A percentile compares a stretch with the other conserved stretches of the same genome.
Conservation (phyloP, 257 asterid genomes). For the Nicotiana sylvestris region DNA sequence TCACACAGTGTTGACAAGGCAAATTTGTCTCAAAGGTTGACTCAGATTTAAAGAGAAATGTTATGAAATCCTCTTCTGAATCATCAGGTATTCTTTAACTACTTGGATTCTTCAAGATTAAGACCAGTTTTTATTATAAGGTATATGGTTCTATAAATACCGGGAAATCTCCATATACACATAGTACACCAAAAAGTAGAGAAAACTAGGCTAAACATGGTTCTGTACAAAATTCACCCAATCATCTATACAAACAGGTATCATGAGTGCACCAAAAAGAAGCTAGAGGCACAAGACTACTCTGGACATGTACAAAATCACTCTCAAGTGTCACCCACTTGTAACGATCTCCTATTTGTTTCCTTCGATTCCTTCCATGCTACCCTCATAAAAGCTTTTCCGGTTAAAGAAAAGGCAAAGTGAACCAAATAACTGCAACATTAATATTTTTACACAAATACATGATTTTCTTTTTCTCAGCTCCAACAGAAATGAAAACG, state of each 20-base stretch:
- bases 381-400: neutral
- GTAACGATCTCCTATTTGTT: neutral
- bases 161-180: neutral
- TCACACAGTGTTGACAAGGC: neutral
- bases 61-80: neutral
- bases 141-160: neutral
- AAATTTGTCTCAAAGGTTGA: neutral
- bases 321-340: no score
- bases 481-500: neutral
- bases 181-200: neutral
- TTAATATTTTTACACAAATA: neutral
- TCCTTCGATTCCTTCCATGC: neutral
- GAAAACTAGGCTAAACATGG: neutral
- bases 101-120: neutral
- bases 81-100: neutral
- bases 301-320: neutral
- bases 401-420: neutral
- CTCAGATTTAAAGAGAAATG: neutral
- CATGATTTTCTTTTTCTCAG: neutral
- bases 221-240: neutral
- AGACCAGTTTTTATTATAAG: neutral
- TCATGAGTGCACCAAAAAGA: neutral
- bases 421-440: neutral
- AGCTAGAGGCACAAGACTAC: neutral
- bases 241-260: neutral